Base-by-base conservation (phyloP, 192 early-diverging fungal species). In the Umbelopsis sp. region DNA sequence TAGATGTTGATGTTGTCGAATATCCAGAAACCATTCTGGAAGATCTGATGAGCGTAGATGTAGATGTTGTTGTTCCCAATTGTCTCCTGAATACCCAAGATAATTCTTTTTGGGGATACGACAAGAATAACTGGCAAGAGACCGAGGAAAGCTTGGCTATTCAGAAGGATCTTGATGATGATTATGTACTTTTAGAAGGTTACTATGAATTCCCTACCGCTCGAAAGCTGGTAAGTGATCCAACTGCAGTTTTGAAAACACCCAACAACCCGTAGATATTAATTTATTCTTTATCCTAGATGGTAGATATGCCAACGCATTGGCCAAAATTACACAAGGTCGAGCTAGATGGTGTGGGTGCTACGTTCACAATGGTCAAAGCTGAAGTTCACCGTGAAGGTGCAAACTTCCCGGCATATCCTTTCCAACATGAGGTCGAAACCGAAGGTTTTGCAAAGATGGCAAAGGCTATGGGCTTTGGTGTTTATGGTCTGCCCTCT, bases 361-460 rank as follows among this genome's bases (percentile, higher is more conserved):
- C 84, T 16, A 88, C 87, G 9, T 86, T 87, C 36, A 85, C 85
- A 6, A 73, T 88, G 36, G 84, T 88, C 21, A 84, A 85, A 45
- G 82, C 85, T 7, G 72, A 81, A 32, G 85, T 86, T 14, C 87
- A 88, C 53, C 82, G 87, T 16, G 84, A 83, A 52, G 87, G 87
- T 31, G 85, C 86, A 24, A 82, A 77, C 11, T 88, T 88, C 52
- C 87, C 87, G 17, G 69, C 87, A 0, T 86, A 80, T 77, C 69
- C 82, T 43, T 87, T 85, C 45, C 81, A 86, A 68, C 87, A 88
- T 65, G 81, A 85, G 65, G 84, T 88, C 7, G 87, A 88, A 70
- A 88, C 85, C 45, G 87, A 88, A 82, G 87, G 85, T 3, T 86
- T 88, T 82, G 87, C 85, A 45, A 88, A 88, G 71, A 82, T 88